Evolutionary conservation across 1,284 basidiomycete genomes (phyloP).

Genomic region (Sanghuangporus baumii): DNA sequence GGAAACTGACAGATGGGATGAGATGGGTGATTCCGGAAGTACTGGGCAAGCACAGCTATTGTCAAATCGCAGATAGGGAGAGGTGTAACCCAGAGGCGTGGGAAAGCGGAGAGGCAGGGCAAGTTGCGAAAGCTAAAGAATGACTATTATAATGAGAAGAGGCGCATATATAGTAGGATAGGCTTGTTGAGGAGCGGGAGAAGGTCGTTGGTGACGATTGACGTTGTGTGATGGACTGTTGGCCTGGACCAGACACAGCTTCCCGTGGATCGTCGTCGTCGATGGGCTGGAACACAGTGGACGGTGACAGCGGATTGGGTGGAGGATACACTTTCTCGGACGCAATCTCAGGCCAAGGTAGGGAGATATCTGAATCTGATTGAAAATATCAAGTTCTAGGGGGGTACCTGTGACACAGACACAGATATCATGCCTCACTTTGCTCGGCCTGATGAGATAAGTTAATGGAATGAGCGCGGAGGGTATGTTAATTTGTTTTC

Average conservation of each 20-base stretch:
- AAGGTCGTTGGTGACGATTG: neutral
- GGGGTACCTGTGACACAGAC: neutral
- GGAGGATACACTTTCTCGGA: neutral
- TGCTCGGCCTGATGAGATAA: too few relatives aligned
- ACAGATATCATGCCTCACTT: neutral
- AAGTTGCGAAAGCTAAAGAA: neutral
- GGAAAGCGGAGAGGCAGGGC: neutral
- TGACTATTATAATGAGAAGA: neutral
- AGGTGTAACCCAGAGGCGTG: neutral
- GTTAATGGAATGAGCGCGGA: too few relatives aligned
- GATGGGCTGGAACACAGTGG: slow-evolving; percentile 8
- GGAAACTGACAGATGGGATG: neutral
- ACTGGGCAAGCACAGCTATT: neutral
- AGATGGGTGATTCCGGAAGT: neutral
- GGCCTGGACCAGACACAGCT: slow-evolving; percentile 15
- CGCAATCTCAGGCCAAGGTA: neutral
- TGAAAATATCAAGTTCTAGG: neutral
- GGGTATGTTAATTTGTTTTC: neutral
- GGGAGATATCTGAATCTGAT: neutral
- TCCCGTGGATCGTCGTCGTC: slow-evolving; percentile 14
- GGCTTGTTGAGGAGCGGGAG: neutral
- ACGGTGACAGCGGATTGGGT: slow-evolving; percentile 7
- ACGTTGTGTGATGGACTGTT: slow-evolving; percentile 5
- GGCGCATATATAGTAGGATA: neutral
- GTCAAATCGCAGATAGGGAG: neutral